Conservation (phyloP, 2,329 filamentous ascomycete species). For the Neophaeococcomyces mojaviensis region DNA sequence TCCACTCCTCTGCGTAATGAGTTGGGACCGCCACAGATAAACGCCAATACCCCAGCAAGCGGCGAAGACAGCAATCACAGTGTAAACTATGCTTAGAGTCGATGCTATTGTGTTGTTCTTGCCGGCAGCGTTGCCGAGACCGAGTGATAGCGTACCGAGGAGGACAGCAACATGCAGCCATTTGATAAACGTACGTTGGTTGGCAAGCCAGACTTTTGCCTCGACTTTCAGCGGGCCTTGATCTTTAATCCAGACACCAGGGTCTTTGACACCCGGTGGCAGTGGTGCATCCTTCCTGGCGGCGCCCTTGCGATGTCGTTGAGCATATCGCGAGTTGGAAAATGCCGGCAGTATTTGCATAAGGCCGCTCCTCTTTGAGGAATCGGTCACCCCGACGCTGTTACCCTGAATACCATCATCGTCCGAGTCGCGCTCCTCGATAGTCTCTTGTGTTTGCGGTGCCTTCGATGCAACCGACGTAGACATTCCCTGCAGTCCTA, state of each 20-base stretch:
- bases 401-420: slow-evolving; percentile 38
- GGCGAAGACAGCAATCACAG: slow-evolving; percentile 72
- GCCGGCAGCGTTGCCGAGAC: slow-evolving; percentile 81
- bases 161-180: slow-evolving; percentile 95
- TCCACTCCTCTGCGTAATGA: slow-evolving; percentile 80
- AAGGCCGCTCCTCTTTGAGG: slow-evolving; percentile 45
- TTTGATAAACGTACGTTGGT: slow-evolving; percentile 96
- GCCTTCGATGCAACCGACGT: background rate
- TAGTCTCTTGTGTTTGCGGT: slow-evolving; percentile 18
- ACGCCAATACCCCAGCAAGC: slow-evolving; percentile 82
- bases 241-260: slow-evolving; percentile 87
- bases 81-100: slow-evolving; percentile 73
- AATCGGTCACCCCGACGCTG: slow-evolving; percentile 14
- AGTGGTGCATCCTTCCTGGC: slow-evolving; percentile 45
- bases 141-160: slow-evolving; percentile 73
- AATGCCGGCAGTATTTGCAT: slow-evolving; percentile 73
- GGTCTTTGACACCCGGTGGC: slow-evolving; percentile 81
- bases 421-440: slow-evolving; percentile 42
- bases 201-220: slow-evolving; percentile 97
- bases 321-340: slow-evolving; percentile 69
- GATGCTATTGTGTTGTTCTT: slow-evolving; percentile 65
- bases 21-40: slow-evolving; percentile 63
- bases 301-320: slow-evolving; percentile 34
- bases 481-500: background rate
- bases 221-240: slow-evolving; percentile 85